Percentiles rank a stretch among this genome's conserved stretches.
These are phyloP conservation scores for Arabidopsis arenosa DNA, from an alignment of 345 rosid species.

Conservation along the genomic window DNA sequence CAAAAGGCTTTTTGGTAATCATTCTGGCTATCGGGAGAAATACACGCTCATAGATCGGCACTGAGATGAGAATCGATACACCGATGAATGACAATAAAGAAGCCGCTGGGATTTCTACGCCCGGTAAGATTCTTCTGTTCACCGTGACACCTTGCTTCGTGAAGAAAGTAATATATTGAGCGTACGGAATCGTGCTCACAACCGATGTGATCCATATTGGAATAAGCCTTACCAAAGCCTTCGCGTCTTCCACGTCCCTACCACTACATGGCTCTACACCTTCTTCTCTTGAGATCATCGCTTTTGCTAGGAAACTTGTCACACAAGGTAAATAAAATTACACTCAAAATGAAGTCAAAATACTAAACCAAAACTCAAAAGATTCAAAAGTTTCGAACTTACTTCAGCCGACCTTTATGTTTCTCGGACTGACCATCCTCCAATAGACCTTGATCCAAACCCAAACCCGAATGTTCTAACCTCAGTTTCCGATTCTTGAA, in stretches of 20 bases:
- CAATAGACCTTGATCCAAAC: slow-evolving; percentile 24
- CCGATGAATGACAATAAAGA: slow-evolving; percentile 66
- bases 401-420: slow-evolving; percentile 15
- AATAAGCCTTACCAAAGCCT: slow-evolving; percentile 63
- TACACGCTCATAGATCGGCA: slow-evolving; percentile 60
- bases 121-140: slow-evolving; percentile 53
- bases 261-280: slow-evolving; percentile 55
- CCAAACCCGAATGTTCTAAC: slow-evolving; percentile 4
- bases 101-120: slow-evolving; percentile 66
- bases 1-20: slow-evolving; percentile 40
- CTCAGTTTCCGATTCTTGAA: slow-evolving; percentile 36
- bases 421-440: slow-evolving; percentile 23
- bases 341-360: neutral
- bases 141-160: slow-evolving; percentile 80
- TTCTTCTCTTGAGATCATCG: slow-evolving; percentile 46
- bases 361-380: neutral
- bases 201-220: slow-evolving; percentile 77
- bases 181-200: slow-evolving; percentile 57
- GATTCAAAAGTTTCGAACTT: slow-evolving; percentile 8
- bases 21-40: slow-evolving; percentile 53
- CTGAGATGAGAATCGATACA: slow-evolving; percentile 59
- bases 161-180: slow-evolving; percentile 72
- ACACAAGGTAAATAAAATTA: neutral
- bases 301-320: slow-evolving; percentile 53
- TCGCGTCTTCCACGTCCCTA: slow-evolving; percentile 84